phyloP scores from a whole-genome alignment of 139 green algal species.

The Chlorella sorokiniana region DNA sequence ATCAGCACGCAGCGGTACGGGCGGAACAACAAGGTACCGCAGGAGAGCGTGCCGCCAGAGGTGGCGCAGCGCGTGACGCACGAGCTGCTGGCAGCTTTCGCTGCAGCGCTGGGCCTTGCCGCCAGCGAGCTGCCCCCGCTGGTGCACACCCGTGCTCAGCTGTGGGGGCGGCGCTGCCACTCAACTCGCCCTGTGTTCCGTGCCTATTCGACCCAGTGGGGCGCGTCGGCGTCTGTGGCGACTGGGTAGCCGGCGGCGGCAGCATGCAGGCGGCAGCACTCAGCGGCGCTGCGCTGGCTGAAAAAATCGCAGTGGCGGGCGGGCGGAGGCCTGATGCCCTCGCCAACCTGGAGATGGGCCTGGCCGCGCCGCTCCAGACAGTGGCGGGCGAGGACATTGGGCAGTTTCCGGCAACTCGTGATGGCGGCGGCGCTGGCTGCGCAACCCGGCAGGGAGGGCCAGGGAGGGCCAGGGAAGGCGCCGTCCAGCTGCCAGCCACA shows the following conservation, averaged over 20 bases:
- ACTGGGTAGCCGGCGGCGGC: constrained; percentile 68
- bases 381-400: constrained; percentile 47
- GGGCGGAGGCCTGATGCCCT: neutral
- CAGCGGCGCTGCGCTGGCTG: constrained; percentile 64
- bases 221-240: constrained; percentile 70
- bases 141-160: constrained; percentile 42
- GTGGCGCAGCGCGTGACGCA: constrained; percentile 52
- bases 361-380: constrained; percentile 29
- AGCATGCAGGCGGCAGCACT: constrained; percentile 69
- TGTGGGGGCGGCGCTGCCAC: constrained; percentile 79
- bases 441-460: neutral
- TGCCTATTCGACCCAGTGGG: constrained; percentile 69
- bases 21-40: constrained; percentile 52
- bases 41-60: constrained; percentile 67
- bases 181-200: constrained; percentile 62
- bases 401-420: constrained; percentile 33
- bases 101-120: constrained; percentile 29
- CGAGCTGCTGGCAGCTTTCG: constrained; percentile 62
- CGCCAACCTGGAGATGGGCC: constrained; percentile 30
- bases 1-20: constrained; percentile 75
- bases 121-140: constrained; percentile 17
- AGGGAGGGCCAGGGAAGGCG: too few species aligned
- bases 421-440: neutral
- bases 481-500: too few species aligned
- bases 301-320: constrained; percentile 46